Base-by-base conservation (phyloP, 139 green algal species). In the Tetraselmis striata region DNA sequence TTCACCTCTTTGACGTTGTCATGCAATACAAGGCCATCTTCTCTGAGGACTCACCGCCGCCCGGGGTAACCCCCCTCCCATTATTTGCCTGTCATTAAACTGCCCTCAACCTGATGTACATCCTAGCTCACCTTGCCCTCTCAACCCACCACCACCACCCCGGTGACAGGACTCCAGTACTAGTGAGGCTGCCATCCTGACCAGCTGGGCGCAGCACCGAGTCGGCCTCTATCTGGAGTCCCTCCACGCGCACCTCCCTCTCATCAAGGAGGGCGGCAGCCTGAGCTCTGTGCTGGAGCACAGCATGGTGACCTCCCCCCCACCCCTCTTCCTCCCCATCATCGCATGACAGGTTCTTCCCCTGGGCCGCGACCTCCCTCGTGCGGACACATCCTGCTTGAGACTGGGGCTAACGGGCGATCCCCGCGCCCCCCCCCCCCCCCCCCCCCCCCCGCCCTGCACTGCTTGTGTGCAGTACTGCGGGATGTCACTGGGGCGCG, bases 21-120 rank as follows among this genome's bases (percentile, higher is more conserved):
- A 99, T 98, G 94, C 96, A 99, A 91, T 99, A 98, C 89, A 81
- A 93, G 0, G 95, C 97, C 27, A 95, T 99, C 80, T 99, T 99
- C 83, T 89, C 91, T n/a, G 94, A 98, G 78, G 91, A 91, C 86
- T 77, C 77, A 2, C 81, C 83, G 22, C 30, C 32, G 28, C 28
- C 74, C 29, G 30, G 74, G 26, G 74, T 77, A 77, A 29, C 74
- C n/a, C 26, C 25, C 5, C 25, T 77, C 26, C n/a, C n/a, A n/a
- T 18, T 23, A 75, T 18, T n/a, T 75, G 58, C 58, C 58, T 23
- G 23, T 18, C 58, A 18, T n/a, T n/a, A 23, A 18, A 18, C 18
- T 23, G 22, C 58, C 23, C 23, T 75, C 58, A 75, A 18, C 58
- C 58, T 75, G 22, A 75, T 23, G 18, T 23, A n/a, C 23, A 75